Percentiles rank a stretch among this genome's conserved stretches.
These are phyloP conservation scores for Tylopilus felleus DNA, from an alignment of 768 basidiomycete species.

Conservation along the genomic window DNA sequence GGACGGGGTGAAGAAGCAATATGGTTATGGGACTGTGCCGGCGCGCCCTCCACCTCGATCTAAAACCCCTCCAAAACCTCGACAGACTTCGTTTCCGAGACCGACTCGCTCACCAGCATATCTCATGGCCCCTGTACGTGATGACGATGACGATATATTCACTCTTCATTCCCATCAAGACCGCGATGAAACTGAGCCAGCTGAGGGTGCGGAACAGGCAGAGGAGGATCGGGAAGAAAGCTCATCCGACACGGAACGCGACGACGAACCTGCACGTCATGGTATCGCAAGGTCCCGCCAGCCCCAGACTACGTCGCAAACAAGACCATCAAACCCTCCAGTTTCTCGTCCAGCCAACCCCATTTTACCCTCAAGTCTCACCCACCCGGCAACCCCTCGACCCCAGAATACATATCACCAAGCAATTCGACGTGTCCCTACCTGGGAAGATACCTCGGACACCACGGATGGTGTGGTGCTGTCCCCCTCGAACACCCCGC, in stretches of 20 bases:
- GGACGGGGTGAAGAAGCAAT: constrained; percentile 60
- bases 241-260: constrained; percentile 22
- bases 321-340: constrained; percentile 7
- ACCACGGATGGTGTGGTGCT: constrained; percentile 31
- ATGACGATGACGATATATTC: constrained; percentile 40
- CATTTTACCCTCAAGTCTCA: constrained; percentile 28
- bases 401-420: constrained; percentile 19
- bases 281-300: constrained; percentile 6
- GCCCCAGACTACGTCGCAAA: constrained; percentile 6
- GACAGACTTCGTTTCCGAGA: constrained; percentile 14
- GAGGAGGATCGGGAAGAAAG: constrained; percentile 9
- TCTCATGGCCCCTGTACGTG: constrained; percentile 27
- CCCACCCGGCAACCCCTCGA: constrained; percentile 29
- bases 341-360: constrained; percentile 18
- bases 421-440: constrained; percentile 8
- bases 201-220: constrained; percentile 18
- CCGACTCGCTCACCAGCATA: constrained; percentile 25
- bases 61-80: constrained; percentile 17
- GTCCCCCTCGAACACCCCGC: constrained; percentile 42
- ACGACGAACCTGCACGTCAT: constrained; percentile 15
- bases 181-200: constrained; percentile 25
- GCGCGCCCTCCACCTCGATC: constrained; percentile 7
- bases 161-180: constrained; percentile 44
- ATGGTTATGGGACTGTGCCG: constrained; percentile 36
- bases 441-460: constrained; percentile 40